phyloP scores from a whole-genome alignment of 2,329 filamentous ascomycete genomes.

The Alternaria burnsii region DNA sequence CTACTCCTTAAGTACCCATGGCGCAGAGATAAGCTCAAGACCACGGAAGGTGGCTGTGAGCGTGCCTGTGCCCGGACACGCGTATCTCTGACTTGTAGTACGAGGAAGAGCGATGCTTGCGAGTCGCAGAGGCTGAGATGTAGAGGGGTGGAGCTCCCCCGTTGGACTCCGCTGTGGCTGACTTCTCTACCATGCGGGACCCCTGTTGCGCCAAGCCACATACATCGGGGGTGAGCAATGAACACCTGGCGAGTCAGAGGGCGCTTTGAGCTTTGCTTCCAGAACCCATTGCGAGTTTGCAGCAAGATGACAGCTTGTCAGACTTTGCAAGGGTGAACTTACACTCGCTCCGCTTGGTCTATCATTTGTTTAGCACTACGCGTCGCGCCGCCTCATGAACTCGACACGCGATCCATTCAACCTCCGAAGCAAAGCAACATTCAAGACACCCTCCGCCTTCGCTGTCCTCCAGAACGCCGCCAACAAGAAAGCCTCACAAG shows the following conservation, averaged over 20 bases:
- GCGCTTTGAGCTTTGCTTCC: conserved; percentile 6
- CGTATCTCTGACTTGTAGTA: not conserved
- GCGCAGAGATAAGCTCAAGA: not conserved
- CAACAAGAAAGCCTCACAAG: conserved; percentile 33
- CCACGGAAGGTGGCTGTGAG: conserved; percentile 9
- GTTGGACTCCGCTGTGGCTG: conserved; percentile 24
- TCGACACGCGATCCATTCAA: conserved; percentile 57
- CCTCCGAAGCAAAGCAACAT: conserved; percentile 48
- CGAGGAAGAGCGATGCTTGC: conserved; percentile 5
- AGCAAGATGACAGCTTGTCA: conserved; percentile 11
- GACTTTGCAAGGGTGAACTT: conserved; percentile 11
- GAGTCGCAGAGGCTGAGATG: conserved; percentile 19
- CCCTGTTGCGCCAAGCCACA: conserved; percentile 29
- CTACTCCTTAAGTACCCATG: conserved; percentile 1
- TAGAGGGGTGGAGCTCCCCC: conserved; percentile 18
- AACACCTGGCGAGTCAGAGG: conserved; percentile 35
- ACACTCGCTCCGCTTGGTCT: conserved; percentile 9
- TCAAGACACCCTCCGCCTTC: conserved; percentile 40
- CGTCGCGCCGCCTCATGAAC: conserved; percentile 48
- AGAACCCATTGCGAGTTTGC: conserved; percentile 2
- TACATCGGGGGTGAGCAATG: conserved; percentile 26
- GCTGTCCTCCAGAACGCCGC: conserved; percentile 44
- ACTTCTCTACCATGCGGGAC: conserved; percentile 13
- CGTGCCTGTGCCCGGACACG: conserved; percentile 5
- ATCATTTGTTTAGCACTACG: conserved; percentile 7